Base-by-base conservation (phyloP, 225 moss, liverwort and hornwort genomes). In the Neckera pumila region DNA sequence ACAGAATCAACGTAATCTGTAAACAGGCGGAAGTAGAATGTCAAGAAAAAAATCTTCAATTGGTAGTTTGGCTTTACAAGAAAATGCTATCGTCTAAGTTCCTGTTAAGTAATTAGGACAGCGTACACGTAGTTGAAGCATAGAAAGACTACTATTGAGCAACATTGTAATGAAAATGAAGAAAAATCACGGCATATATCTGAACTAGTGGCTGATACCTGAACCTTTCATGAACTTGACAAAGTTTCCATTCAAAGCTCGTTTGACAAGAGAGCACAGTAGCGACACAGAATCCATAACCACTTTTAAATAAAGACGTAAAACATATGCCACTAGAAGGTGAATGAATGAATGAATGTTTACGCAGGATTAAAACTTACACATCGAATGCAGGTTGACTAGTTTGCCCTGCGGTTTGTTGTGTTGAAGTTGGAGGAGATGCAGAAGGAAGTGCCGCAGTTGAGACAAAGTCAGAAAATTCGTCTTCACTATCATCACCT, bases 391-490 rank as follows among this genome's bases (percentile, higher is more conserved):
- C 86, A 75, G 90, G 86, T 82, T 89, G 91, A 86, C 78, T 89
- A 51, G 49, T 71, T 85, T 84, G 85, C 49, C 85, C 88, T 34
- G 84, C 86, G 54, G n/a, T 74, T 84, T 82, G 82, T 61, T 90
- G 88, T 47, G 86, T 64, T 89, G 91, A 45, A 67, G 61, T 72
- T 81, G 87, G 59, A 87, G 74, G 80, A 79, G 88, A 85, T 42
- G 87, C 69, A 84, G 92, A 85, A 79, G 92, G 86, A 58, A 86
- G 86, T 18, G 87, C 80, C 59, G 87, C 89, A 66, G 91, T 91
- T 62, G 94, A 94, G 53, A 94, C 90, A 6, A 94, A 94, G 66
- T 94, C 94, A 36, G 89, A 91, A 86, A 91, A 94, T 61, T 94
- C 94, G 72, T 93, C 94, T 16, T 94, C 92, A 79, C 91, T 91